Percentiles rank a stretch among this genome's conserved stretches.
Conservation (phyloP, 139 green algal species). For the Mesotaenium endlicherianum region DNA sequence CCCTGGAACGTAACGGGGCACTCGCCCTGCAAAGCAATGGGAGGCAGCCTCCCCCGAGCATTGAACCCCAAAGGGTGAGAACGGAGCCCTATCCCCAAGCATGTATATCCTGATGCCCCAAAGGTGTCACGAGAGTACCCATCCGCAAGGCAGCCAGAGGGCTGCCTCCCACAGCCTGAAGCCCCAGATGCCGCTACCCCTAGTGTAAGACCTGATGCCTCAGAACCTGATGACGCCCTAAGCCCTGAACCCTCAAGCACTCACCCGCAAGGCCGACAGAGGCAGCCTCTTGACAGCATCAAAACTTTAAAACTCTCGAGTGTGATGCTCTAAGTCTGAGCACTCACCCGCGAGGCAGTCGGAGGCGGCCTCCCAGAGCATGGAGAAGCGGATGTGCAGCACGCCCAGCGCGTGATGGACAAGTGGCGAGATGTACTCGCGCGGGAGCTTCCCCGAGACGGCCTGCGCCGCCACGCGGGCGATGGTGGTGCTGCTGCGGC, state of each 20-base stretch:
- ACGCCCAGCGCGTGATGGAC: slow-evolving; percentile 17
- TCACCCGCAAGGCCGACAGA: no score
- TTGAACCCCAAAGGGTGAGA: no score
- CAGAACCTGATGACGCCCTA: not conserved
- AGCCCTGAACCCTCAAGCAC: no score
- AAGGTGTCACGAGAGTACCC: no score
- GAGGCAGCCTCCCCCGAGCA: no score
- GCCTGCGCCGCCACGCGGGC: not conserved
- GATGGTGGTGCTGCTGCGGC: not conserved
- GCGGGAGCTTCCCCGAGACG: not conserved
- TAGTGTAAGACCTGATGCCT: not conserved
- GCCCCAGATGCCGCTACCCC: not conserved
- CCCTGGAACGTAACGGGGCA: no score
- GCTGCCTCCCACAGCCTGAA: not conserved
- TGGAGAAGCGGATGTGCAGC: slow-evolving; percentile 11
- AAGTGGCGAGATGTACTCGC: not conserved
- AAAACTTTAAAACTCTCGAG: not conserved
- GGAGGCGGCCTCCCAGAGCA: slow-evolving; percentile 25
- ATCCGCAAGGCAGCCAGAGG: not conserved
- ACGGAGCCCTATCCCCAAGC: no score
- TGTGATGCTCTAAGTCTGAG: not conserved
- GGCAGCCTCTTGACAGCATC: not conserved
- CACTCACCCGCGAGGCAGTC: slow-evolving; percentile 9
- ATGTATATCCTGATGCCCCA: no score
- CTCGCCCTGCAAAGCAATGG: no score